Evolutionary conservation across 176 grass and related monocot species (phyloP).

Genomic region (Chloris gayana): DNA sequence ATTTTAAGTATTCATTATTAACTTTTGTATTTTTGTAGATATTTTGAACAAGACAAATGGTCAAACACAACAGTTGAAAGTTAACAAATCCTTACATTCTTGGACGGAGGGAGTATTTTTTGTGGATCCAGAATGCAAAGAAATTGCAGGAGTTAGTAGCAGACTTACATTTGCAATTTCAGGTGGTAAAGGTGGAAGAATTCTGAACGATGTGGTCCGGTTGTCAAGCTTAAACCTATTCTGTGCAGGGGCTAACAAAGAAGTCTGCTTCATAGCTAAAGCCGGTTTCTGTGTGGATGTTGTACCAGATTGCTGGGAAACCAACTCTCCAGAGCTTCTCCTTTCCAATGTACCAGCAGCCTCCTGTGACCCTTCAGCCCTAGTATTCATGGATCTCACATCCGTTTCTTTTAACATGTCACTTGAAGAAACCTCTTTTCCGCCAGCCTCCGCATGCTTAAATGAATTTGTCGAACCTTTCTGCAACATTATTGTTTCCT

Average conservation of each 20-base stretch:
- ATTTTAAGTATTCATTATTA: no score
- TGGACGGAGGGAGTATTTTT: no score
- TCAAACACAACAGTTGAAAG: no score
- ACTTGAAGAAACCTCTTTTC: conserved; percentile 52
- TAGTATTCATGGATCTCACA: conserved; percentile 17
- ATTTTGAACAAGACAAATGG: no score
- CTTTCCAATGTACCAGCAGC: conserved; percentile 47
- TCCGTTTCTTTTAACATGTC: conserved; percentile 40
- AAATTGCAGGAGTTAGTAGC: conserved; percentile 24
- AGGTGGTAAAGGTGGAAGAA: conserved; percentile 86
- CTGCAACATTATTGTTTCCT: conserved; percentile 48
- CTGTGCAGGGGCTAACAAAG: conserved; percentile 28
- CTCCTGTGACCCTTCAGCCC: conserved; percentile 34
- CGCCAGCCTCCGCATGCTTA: conserved; percentile 50
- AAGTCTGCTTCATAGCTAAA: conserved; percentile 41
- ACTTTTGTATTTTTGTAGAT: no score
- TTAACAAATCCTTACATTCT: no score
- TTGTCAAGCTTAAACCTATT: conserved; percentile 89
- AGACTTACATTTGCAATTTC: conserved; percentile 80
- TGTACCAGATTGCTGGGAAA: conserved; percentile 48
- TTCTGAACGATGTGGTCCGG: conserved; percentile 75
- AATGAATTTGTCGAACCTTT: conserved; percentile 43
- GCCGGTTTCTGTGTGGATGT: conserved; percentile 50
- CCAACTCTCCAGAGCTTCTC: conserved; percentile 50
- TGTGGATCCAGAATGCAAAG: conserved; percentile 4